Evolutionary conservation across 495 filamentous ascomycete species (phyloP), one percentile per base, ranked within the genome.

Genomic region (Penicillium daleae): DNA sequence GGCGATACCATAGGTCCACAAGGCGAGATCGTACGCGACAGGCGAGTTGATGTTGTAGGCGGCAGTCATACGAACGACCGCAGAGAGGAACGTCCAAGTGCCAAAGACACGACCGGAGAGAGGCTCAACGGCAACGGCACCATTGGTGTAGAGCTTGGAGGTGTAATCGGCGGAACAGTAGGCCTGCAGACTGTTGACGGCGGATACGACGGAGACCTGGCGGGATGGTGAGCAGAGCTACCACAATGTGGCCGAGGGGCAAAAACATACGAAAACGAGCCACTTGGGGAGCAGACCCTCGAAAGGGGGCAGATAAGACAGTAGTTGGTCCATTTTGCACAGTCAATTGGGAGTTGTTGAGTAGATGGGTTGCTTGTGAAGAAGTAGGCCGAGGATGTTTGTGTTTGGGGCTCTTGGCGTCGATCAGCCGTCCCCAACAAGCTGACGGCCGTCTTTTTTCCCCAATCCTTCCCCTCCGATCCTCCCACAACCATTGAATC

Each of bases 21-120:
- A 66, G 17, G 88, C 90, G 33, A 98, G 78, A 65, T 95, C 82
- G 69, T 97, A 99, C 10, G 90, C 72, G 33, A 78, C 77, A 3
- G 86, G 80, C 57, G 90, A 85, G 40, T 83, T 77, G 60, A 97
- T 89, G 73, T 97, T 81, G 80, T 97, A 97, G 27, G 90, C 90
- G 10, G 92, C 91, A 67, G 95, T 96, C 63, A 93, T 69, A 31
- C 95, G 86, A 52, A 98, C 81, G 35, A 97, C 75, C 35, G 85
- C 79, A 13, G 88, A 84, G 53, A 97, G 73, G 64, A 94, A 83
- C 0, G 93, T 97, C 86, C 92, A 99, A 60, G 92, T 96, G 44
- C 92, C 96, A 72, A 98, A 97, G 10, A 91, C 85, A 56, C 95
- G 89, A 6, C 90, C 86, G 26, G 89, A 89, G 37, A 97, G 86